Evolutionary conservation across 306 rosid genomes (phyloP).

Genomic region (Oemleria cerasiformis): DNA sequence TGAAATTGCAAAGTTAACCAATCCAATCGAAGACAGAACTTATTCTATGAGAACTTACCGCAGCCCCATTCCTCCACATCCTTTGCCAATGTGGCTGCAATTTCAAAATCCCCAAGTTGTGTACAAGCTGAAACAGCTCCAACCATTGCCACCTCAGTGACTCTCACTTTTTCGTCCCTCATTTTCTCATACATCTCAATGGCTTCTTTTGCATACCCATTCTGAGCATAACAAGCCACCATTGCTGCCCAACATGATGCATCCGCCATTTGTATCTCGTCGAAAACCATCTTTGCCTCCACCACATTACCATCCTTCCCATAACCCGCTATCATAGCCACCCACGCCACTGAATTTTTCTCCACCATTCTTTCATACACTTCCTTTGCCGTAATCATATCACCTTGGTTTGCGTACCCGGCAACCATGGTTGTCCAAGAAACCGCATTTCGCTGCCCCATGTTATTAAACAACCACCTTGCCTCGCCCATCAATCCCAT

Average conservation of each 20-base stretch:
- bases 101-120: slow-evolving; percentile 55
- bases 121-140: slow-evolving; percentile 81
- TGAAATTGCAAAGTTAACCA: not conserved
- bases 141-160: slow-evolving; percentile 58
- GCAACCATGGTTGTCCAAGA: slow-evolving; percentile 76
- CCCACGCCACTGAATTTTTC: slow-evolving; percentile 35
- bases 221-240: slow-evolving; percentile 78
- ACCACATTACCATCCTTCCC: slow-evolving; percentile 54
- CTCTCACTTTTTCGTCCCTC: slow-evolving; percentile 36
- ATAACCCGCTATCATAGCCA: slow-evolving; percentile 76
- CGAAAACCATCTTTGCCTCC: slow-evolving; percentile 50
- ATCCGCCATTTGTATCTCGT: slow-evolving; percentile 30
- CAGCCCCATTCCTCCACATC: slow-evolving; percentile 45
- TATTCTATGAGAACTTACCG: slow-evolving; percentile 28
- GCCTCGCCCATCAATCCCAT: slow-evolving; percentile 66
- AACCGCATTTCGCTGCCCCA: slow-evolving; percentile 46
- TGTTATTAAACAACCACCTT: slow-evolving; percentile 48
- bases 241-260: slow-evolving; percentile 58
- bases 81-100: slow-evolving; percentile 38
- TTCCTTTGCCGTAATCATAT: slow-evolving; percentile 60
- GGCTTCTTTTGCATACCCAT: slow-evolving; percentile 67
- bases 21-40: not conserved
- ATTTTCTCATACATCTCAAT: slow-evolving; percentile 46
- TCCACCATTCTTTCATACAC: slow-evolving; percentile 50
- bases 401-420: slow-evolving; percentile 59